Conservation (phyloP, 192 early-diverging fungal species). For the Obelidium mucronatum region DNA sequence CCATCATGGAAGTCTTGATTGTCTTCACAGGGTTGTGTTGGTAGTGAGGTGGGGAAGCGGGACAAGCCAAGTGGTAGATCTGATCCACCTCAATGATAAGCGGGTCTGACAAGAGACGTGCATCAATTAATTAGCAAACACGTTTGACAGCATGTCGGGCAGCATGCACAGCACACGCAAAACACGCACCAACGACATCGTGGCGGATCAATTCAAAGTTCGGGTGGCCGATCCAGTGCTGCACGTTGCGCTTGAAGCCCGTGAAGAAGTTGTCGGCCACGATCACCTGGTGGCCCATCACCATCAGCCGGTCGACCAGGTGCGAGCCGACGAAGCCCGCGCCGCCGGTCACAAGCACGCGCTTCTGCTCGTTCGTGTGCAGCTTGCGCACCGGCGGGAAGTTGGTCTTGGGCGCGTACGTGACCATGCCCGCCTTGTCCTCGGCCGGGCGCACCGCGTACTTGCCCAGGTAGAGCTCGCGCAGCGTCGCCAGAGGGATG, state of each 20-base stretch:
- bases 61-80: slow-evolving; percentile 88
- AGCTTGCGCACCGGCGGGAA: slow-evolving; percentile 70
- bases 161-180: background rate
- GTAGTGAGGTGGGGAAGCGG: slow-evolving; percentile 87
- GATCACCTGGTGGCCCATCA: slow-evolving; percentile 84
- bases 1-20: slow-evolving; percentile 84
- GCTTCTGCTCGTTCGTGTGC: slow-evolving; percentile 59
- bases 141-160: slow-evolving; percentile 8
- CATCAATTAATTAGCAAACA: background rate
- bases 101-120: slow-evolving; percentile 59
- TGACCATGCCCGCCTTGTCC: slow-evolving; percentile 11
- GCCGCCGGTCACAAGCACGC: slow-evolving; percentile 84
- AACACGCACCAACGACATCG: slow-evolving; percentile 70
- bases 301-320: slow-evolving; percentile 80
- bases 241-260: slow-evolving; percentile 75
- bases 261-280: slow-evolving; percentile 86
- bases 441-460: slow-evolving; percentile 8
- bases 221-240: slow-evolving; percentile 85
- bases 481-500: slow-evolving; percentile 25
- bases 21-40: slow-evolving; percentile 89
- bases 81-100: slow-evolving; percentile 85
- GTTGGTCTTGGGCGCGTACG: slow-evolving; percentile 30
- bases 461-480: slow-evolving; percentile 33
- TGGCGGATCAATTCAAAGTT: slow-evolving; percentile 83
- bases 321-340: slow-evolving; percentile 90